phyloP scores from a whole-genome alignment of 345 rosid species.

The Psidium guajava region DNA sequence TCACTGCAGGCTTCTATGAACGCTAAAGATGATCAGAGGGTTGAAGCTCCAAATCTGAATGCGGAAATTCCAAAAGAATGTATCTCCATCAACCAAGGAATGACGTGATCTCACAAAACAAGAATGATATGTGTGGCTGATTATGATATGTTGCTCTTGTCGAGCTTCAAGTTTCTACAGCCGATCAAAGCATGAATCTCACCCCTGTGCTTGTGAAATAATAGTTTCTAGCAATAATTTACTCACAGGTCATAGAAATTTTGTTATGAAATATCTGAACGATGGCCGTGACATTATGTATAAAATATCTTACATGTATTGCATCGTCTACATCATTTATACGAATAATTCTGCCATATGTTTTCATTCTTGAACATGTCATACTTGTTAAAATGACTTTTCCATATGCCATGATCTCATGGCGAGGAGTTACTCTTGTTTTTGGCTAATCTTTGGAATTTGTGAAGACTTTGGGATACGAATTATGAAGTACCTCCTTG shows the following conservation, averaged over 20 bases:
- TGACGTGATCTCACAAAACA: conserved; percentile 2
- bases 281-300: neutral
- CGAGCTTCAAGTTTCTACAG: neutral
- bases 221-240: neutral
- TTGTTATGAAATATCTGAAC: neutral
- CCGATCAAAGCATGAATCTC: neutral
- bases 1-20: conserved; percentile 11
- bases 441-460: neutral
- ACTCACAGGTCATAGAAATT: neutral
- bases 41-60: conserved; percentile 8
- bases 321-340: neutral
- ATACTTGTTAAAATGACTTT: neutral
- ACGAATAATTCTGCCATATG: neutral
- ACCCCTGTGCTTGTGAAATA: neutral
- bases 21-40: conserved; percentile 16
- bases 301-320: neutral
- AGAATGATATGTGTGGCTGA: conserved; percentile 12
- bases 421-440: neutral
- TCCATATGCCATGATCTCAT: neutral
- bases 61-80: conserved; percentile 5
- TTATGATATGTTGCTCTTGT: neutral
- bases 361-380: neutral
- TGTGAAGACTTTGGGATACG: neutral
- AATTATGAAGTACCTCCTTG: neutral
- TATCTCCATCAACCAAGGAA: neutral